phyloP scores from a whole-genome alignment of 2,329 filamentous ascomycete genomes.

The Microthyrium microscopicum region DNA sequence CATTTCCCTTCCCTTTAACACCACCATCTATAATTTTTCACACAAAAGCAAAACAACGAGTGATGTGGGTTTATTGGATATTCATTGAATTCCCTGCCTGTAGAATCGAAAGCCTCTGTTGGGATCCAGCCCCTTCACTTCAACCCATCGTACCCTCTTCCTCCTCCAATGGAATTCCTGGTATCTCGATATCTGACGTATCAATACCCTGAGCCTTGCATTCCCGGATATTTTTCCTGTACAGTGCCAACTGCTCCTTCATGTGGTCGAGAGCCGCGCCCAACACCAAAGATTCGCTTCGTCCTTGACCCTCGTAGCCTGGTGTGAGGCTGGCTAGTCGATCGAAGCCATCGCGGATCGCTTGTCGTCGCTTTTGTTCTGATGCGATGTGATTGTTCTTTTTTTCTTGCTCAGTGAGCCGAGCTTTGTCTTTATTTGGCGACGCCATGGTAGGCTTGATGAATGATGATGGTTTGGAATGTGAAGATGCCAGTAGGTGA shows the following conservation, averaged over 20 bases:
- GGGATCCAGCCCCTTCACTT: background rate
- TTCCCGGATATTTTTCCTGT: constrained; percentile 11
- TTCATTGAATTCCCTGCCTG: no score
- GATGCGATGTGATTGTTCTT: constrained; percentile 59
- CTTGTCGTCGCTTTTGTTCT: constrained; percentile 49
- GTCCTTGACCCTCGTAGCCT: constrained; percentile 63
- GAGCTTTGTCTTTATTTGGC: constrained; percentile 34
- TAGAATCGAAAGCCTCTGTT: no score
- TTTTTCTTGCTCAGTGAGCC: constrained; percentile 53
- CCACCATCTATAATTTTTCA: no score
- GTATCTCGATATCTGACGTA: constrained; percentile 6
- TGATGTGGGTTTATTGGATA: no score
- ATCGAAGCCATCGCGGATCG: constrained; percentile 73
- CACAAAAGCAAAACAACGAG: no score
- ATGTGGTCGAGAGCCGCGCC: constrained; percentile 33
- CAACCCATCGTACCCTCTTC: no score
- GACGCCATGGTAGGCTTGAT: constrained; percentile 9
- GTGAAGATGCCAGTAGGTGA: constrained; percentile 7
- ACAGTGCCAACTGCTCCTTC: constrained; percentile 22
- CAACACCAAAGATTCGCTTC: constrained; percentile 74
- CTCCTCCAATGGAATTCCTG: constrained; percentile 5
- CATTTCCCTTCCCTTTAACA: no score
- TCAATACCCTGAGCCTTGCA: constrained; percentile 4
- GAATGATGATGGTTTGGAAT: background rate
- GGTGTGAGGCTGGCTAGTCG: constrained; percentile 65